Evolutionary conservation across 2,329 filamentous ascomycete genomes (phyloP), one percentile per base, ranked within the genome.

Genomic region (Myriosclerotinia curreyana): DNA sequence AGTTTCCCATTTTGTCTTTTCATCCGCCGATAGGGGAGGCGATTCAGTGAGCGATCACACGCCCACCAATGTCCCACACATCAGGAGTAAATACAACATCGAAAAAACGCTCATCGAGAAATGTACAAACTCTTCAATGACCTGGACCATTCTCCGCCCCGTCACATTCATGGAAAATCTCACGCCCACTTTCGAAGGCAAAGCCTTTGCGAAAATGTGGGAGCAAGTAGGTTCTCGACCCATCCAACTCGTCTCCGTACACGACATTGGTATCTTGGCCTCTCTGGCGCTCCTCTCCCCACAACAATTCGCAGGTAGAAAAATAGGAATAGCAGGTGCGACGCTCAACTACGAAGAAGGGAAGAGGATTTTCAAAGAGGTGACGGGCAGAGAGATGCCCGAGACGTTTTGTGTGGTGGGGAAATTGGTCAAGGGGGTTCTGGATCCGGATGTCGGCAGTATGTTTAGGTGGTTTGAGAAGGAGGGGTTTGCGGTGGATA

Each of bases 1-100:
- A 25, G 83, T 88, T 48, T 76, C 79, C 64, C 81, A 85, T 71
- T 87, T 89, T 69, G 81, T 90, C 44, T 89, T 87, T 75, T 82
- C 79, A 38, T 84, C 81, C 55, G 84, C 88, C 25, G 87, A 89
- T 66, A 83, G 86, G 46, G 84, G 85, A 56, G 85, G 86, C 54
- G 20, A 78, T 31, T 31, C 5, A 2, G 49, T 78, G 77, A 65
- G 76, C 79, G 52, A 77, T 77, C 11, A 77, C 77, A 64, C 36
- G 7, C 36, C 36, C 8, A 38, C 36, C 8, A 9, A 38, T 38
- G 12, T 38, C 36, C 12, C 36, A 38, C 36, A 38, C 12, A 38
- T 38, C 76, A 79, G 0, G 85, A 83, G 4, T 65, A 86, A 86
- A 70, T 77, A 81, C 67, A 71, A 79, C 28, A 83, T 86, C 67